Evolutionary conservation across 2,329 filamentous ascomycete genomes (phyloP), one percentile per base, ranked within the genome.

Genomic region (Ophiostoma sp.): DNA sequence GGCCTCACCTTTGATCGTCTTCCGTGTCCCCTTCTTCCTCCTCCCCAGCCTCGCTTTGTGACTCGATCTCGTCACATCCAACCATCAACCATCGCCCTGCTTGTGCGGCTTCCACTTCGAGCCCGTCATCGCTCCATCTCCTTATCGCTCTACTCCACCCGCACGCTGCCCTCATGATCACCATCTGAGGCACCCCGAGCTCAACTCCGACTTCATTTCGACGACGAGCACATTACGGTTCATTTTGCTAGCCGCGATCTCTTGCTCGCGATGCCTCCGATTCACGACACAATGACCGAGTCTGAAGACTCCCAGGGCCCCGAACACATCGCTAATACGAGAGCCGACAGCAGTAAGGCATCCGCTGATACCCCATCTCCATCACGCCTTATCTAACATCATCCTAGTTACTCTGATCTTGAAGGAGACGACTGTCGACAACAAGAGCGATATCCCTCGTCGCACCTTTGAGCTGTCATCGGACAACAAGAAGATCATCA

Each of bases 381-480:
- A 41, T 42, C n/a, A 14, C 27, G 2, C 14, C 16, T 7, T 40
- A 18, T 12, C 5, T 40, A 3, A 38, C 42, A 12, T 42, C 40
- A 63, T 27, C 5, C 38, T n/a, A 63, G 60, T 63, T 40, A 63
- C 60, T 9, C 38, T 63, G 16, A n/a, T 42, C n/a, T 16, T 63
- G 9, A 42, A 47, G 9, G 63, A 64, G 2, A 36, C 16, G n/a
- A 64, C n/a, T 3, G 7, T 9, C 16, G 41, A 64, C 38, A 41
- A 6, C 40, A 45, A 27, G 9, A 47, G 69, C 62, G 45, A 66
- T 1, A 66, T 74, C 14, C 71, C 72, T 2, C 42, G 18, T 66
- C 77, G 77, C 40, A 72, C 71, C 41, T 74, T 81, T 64, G 69
- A 69, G 2, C 71, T 81, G 14, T 75, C 74, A 4, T 64, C 44